A percentile compares a stretch with the other conserved stretches of the same genome.
These are phyloP conservation scores for Ophiostoma novo-ulmi DNA, from an alignment of 2,329 filamentous ascomycete species.

Conservation along the genomic window DNA sequence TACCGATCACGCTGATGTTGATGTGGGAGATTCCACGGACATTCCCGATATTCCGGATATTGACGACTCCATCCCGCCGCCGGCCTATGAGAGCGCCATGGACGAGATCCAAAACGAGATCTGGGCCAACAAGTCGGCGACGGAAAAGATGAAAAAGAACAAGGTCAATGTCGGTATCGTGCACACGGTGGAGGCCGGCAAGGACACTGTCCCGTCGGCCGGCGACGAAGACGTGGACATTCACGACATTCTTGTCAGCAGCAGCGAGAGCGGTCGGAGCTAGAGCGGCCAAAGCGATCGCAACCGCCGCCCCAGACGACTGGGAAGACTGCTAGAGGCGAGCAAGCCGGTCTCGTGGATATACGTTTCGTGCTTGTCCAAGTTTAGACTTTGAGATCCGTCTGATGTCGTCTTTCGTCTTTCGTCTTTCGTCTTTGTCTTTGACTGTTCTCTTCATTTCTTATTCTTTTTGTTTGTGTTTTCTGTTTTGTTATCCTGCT, in stretches of 20 bases:
- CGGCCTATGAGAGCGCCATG: constrained; percentile 29
- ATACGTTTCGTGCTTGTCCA: not conserved
- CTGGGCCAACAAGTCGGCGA: constrained; percentile 37
- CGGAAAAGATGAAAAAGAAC: constrained; percentile 33
- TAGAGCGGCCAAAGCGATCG: constrained; percentile 31
- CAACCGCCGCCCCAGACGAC: not conserved
- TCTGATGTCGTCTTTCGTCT: too few species aligned
- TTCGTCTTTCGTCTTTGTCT: too few species aligned
- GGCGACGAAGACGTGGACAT: constrained; percentile 34
- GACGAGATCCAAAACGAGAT: constrained; percentile 34
- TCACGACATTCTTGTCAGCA: constrained; percentile 29
- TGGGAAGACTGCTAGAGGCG: not conserved
- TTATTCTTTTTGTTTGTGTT: not conserved
- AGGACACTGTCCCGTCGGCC: too few species aligned
- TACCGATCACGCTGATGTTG: not conserved
- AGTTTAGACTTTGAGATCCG: not conserved
- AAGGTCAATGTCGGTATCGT: constrained; percentile 31
- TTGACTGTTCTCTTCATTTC: too few species aligned
- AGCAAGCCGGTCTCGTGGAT: not conserved
- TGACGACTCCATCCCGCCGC: constrained; percentile 27
- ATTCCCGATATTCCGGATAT: not conserved
- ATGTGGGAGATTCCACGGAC: not conserved
- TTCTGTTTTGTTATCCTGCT: not conserved
- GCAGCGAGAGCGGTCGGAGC: constrained; percentile 38
- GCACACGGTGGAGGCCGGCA: constrained; percentile 32